Base-by-base conservation (phyloP, 108 stramenopile species). In the Nannochloropsis salina region DNA sequence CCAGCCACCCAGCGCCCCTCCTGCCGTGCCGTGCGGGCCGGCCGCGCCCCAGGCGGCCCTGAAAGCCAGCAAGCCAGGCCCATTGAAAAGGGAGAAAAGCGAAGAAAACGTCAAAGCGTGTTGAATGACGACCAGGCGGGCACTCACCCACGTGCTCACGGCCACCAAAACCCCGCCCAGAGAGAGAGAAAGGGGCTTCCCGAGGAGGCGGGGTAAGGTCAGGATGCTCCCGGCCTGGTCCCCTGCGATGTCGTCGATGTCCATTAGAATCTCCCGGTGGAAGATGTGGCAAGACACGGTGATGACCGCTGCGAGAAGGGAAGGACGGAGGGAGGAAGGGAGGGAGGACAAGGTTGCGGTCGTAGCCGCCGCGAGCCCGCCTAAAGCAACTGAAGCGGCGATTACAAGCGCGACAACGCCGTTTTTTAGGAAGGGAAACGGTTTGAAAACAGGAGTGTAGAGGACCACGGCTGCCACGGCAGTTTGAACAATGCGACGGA, bases 181-280 rank as follows among this genome's bases (percentile, higher is more conserved):
- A 9, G 43, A 21, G 18, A 88, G 41, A 42, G 87, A 80, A 8
- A 80, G 22, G 12, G 43, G 10, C 42, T 74, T 51, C 79, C 87
- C 87, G 42, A 88, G 31, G n/a, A 88, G 42, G 22, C 83, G 74
- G n/a, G 87, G 87, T 8, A 88, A 80, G n/a, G 87, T 88, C n/a
- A 61, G 74, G 22, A 88, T 83, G 12, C 83, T 80, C n/a, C 41
- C 84, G 31, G 44, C 87, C 9, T 41, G 8, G 42, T 88, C 87
- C 5, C 87, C 83, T 21, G 84, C 87, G 9, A 84, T 80, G n/a
- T 88, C 87, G 2, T 83, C 40, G 80, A 88, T 84, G 45, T 88
- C 87, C 87, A 88, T 88, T 10, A 88, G 79, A 40, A 88, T 84
- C 43, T 88, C 87, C 43, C 87, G 87, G 45, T 88, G 84, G n/a